A percentile compares a stretch with the other conserved stretches of the same genome.
Evolutionary conservation across 345 rosid genomes (phyloP).

Genomic region (Populus simonii): DNA sequence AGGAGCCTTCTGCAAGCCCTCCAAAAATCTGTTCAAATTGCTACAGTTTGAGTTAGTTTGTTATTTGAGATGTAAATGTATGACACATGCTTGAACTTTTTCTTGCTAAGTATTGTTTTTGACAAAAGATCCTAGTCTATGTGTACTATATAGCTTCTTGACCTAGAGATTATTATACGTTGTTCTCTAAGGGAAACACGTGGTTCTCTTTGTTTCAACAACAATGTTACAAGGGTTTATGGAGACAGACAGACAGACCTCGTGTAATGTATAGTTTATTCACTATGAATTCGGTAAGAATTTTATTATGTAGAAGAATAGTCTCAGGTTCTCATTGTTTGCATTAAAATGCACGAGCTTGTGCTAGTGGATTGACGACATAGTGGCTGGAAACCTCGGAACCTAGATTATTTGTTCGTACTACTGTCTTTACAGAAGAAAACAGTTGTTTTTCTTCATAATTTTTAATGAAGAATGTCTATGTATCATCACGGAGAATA

Average conservation of each 20-base stretch:
- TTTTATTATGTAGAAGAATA: background rate
- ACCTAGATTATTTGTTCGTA: no score
- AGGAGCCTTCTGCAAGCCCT: constrained; percentile 84
- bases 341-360: background rate
- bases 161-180: background rate
- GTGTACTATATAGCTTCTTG: background rate
- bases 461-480: no score
- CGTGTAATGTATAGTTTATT: background rate
- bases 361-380: background rate
- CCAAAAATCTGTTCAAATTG: constrained; percentile 61
- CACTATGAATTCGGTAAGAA: background rate
- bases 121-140: background rate
- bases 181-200: background rate
- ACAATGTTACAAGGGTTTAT: background rate
- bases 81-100: background rate
- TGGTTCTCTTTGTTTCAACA: background rate
- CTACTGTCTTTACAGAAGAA: no score
- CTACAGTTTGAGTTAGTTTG: constrained; percentile 38
- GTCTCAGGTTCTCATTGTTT: background rate
- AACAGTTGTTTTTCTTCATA: no score
- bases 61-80: constrained; percentile 1
- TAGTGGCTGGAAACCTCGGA: no score
- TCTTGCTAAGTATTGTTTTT: background rate
- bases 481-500: background rate
- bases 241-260: background rate